Conservation (phyloP, 2,329 filamentous ascomycete species). For the Fusarium sp. region DNA sequence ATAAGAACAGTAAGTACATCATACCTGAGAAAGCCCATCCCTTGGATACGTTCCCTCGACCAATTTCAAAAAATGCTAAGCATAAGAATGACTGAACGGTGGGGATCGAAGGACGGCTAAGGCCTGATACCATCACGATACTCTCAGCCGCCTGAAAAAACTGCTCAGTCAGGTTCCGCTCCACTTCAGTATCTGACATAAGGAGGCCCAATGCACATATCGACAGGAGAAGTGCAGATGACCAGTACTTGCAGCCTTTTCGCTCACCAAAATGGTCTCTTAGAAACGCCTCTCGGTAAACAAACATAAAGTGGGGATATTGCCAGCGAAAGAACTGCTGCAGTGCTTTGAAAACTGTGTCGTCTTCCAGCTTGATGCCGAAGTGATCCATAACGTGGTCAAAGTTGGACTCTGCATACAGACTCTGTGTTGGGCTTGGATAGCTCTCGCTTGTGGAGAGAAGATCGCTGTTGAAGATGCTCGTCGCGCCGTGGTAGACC, state of each 20-base stretch:
- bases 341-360: neutral
- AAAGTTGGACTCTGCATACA: neutral
- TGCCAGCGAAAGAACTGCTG: slow-evolving; percentile 10
- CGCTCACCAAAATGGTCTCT: slow-evolving; percentile 6
- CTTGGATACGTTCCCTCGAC: neutral
- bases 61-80: neutral
- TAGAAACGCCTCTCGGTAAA: neutral
- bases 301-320: slow-evolving; percentile 5
- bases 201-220: neutral
- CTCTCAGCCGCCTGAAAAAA: neutral
- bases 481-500: neutral
- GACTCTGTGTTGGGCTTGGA: neutral
- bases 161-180: neutral
- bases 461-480: neutral
- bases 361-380: neutral
- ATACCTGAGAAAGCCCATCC: slow-evolving; percentile 1
- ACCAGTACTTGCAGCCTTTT: slow-evolving; percentile 5
- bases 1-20: rapidly evolving
- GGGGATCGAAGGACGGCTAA: neutral
- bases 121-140: neutral
- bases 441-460: neutral
- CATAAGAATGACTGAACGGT: neutral
- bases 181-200: neutral
- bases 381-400: slow-evolving; percentile 1
- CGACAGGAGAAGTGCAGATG: neutral